These are phyloP conservation scores for Prunus kanzakura DNA, from an alignment of 306 rosid genomes.

Conservation along the genomic window DNA sequence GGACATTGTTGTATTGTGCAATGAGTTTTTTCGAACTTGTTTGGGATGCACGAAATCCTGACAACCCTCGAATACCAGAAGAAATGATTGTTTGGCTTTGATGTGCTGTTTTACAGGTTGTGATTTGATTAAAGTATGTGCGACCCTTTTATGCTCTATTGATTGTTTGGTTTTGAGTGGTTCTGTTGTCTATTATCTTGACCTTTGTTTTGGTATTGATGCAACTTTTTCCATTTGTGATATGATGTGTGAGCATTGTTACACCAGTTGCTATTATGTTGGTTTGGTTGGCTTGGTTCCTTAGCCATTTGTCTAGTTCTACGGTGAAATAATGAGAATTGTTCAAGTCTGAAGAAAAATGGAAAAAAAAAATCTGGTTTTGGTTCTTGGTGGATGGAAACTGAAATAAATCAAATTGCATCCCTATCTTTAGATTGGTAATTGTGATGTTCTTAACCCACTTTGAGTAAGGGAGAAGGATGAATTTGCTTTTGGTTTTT, in stretches of 20 bases:
- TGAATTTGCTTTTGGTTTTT: neutral
- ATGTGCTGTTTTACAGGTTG: neutral
- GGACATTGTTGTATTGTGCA: neutral
- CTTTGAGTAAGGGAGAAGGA: neutral
- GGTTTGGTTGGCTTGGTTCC: neutral
- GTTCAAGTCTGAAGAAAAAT: neutral
- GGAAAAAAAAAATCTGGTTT: neutral
- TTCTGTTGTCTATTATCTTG: too few relatives aligned
- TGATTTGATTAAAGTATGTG: neutral
- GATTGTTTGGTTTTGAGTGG: too few relatives aligned
- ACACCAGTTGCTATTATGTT: too few relatives aligned
- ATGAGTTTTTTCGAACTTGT: neutral
- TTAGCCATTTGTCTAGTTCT: neutral
- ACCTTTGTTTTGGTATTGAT: too few relatives aligned
- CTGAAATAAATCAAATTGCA: neutral
- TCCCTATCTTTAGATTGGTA: neutral
- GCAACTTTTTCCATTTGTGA: too few relatives aligned
- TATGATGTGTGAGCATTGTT: too few relatives aligned
- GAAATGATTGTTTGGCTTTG: neutral
- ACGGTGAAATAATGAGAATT: neutral
- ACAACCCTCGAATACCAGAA: neutral
- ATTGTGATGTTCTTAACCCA: neutral
- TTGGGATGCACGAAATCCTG: neutral
- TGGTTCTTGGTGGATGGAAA: neutral
- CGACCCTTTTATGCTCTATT: neutral